These are phyloP conservation scores for Euryodendron excelsum DNA, from an alignment of 148 eudicot species.

Conservation along the genomic window DNA sequence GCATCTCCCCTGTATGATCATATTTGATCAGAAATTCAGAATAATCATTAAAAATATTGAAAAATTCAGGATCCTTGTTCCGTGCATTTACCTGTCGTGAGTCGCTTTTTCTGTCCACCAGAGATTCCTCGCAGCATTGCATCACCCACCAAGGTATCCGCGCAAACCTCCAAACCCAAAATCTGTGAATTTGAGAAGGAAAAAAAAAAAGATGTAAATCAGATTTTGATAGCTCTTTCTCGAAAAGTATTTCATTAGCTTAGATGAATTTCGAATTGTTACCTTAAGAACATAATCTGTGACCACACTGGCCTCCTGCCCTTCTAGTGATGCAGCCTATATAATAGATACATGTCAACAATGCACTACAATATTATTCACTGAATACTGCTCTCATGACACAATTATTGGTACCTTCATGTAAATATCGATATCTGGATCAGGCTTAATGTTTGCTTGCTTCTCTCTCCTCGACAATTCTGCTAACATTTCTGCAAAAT, in stretches of 20 bases:
- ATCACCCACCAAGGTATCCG: constrained; percentile 24
- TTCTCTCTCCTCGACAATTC: constrained; percentile 43
- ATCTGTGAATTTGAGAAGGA: constrained; percentile 29
- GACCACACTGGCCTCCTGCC: constrained; percentile 30
- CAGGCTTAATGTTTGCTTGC: constrained; percentile 29
- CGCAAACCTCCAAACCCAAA: constrained; percentile 34
- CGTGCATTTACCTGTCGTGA: constrained; percentile 25
- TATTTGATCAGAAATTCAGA: neutral
- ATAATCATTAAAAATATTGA: neutral
- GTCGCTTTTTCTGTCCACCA: constrained; percentile 29
- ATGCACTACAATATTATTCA: neutral
- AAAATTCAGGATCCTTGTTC: neutral
- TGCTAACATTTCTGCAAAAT: constrained; percentile 28
- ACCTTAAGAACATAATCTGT: constrained; percentile 48
- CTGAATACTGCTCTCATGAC: neutral
- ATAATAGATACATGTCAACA: too few species aligned
- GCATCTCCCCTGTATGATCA: constrained; percentile 45
- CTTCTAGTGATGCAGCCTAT: constrained; percentile 34
- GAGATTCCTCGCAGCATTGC: constrained; percentile 23
- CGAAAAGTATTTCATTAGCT: too few species aligned
- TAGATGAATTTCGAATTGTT: neutral
- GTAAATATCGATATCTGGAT: constrained; percentile 34
- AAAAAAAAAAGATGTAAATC: neutral
- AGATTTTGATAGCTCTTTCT: neutral
- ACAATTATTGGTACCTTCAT: constrained; percentile 31